phyloP scores from a whole-genome alignment of 2,329 filamentous ascomycete genomes.

The Cordyceps fumosorosea region DNA sequence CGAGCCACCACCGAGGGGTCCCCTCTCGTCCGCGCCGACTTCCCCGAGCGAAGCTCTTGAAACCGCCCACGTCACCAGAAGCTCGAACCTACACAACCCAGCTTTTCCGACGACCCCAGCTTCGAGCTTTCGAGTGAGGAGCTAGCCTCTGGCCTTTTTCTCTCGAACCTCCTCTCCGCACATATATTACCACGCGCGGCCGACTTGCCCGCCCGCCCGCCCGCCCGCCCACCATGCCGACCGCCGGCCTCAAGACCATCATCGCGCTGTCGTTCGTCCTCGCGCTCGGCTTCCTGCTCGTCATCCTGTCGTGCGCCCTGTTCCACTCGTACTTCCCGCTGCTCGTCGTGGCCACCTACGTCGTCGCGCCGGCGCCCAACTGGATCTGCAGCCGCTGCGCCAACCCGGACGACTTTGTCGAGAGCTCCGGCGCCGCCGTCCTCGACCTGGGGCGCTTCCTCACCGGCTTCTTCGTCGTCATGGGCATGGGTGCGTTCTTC shows the following conservation, averaged over 20 bases:
- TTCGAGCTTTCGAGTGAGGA: too few relatives aligned
- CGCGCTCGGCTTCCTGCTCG: conserved; percentile 95
- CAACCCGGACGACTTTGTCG: conserved; percentile 91
- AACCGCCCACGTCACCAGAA: too few relatives aligned
- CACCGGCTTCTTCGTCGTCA: conserved; percentile 91
- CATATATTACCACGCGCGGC: neutral
- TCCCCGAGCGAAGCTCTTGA: too few relatives aligned
- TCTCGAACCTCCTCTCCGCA: too few relatives aligned
- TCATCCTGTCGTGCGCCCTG: conserved; percentile 94
- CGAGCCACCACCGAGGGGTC: too few relatives aligned
- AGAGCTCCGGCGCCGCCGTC: conserved; percentile 74
- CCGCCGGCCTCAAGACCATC: conserved; percentile 96
- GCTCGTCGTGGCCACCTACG: conserved; percentile 91
- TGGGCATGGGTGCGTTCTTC: conserved; percentile 79
- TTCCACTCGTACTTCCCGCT: conserved; percentile 93
- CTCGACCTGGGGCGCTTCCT: conserved; percentile 90
- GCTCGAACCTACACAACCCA: too few relatives aligned
- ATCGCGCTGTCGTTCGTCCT: conserved; percentile 98
- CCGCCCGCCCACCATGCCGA: conserved; percentile 45
- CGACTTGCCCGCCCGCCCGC: neutral
- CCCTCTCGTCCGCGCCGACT: too few relatives aligned
- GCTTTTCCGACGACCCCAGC: too few relatives aligned
- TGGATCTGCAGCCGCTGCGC: conserved; percentile 87
- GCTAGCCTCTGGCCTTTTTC: too few relatives aligned
- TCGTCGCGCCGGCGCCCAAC: conserved; percentile 89